Evolutionary conservation across 1,139 yeast genomes (phyloP).

Genomic region (Sugiyamaella neomexicana): DNA sequence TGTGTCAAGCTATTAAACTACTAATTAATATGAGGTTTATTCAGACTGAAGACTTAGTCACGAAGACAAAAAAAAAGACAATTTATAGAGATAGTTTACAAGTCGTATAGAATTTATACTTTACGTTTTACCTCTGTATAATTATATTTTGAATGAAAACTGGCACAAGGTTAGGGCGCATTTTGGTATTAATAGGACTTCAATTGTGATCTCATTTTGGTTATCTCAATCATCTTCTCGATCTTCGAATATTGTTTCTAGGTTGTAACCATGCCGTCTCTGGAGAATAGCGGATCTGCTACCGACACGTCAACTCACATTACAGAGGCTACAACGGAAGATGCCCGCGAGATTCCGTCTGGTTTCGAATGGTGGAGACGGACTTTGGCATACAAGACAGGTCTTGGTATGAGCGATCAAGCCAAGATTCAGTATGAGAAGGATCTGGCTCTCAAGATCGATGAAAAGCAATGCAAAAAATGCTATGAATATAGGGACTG

Average conservation of each 20-base stretch:
- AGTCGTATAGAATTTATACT: too few relatives aligned
- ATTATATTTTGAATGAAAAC: background rate
- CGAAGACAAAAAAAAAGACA: too few relatives aligned
- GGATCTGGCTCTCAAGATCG: conserved; percentile 46
- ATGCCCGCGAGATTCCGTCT: conserved; percentile 11
- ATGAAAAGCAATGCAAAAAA: conserved; percentile 52
- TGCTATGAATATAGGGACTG: conserved; percentile 78
- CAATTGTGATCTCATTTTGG: background rate
- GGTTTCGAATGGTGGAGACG: conserved; percentile 86
- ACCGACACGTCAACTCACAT: background rate
- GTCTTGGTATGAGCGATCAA: conserved; percentile 58
- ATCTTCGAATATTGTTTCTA: background rate
- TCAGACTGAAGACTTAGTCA: too few relatives aligned
- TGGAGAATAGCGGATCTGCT: background rate
- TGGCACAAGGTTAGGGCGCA: background rate
- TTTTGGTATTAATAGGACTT: background rate
- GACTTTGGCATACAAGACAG: conserved; percentile 69
- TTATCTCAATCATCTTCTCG: too few relatives aligned
- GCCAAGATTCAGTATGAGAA: conserved; percentile 60
- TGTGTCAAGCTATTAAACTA: too few relatives aligned
- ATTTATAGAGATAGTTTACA: too few relatives aligned
- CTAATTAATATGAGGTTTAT: too few relatives aligned
- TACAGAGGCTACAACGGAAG: background rate
- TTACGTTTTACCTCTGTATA: background rate
- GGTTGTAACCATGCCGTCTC: background rate